Evolutionary conservation across 148 eudicot species (phyloP).

Genomic region (Amaranthus palmeri): DNA sequence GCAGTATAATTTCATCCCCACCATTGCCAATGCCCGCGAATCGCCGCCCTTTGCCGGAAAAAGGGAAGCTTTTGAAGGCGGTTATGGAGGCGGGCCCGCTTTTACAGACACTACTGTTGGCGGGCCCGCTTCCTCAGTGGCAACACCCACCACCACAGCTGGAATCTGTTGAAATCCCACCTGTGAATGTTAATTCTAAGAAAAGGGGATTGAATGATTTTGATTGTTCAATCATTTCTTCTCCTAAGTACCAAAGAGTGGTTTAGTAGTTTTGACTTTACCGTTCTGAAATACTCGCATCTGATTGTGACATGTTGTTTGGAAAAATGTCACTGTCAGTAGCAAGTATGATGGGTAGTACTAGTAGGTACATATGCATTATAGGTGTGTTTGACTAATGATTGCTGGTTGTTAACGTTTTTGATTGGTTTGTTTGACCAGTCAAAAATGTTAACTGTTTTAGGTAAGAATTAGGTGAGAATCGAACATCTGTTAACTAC

Average conservation of each 20-base stretch:
- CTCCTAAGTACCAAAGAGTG: conserved; percentile 63
- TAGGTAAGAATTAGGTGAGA: no score
- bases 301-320: no score
- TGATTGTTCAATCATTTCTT: conserved; percentile 34
- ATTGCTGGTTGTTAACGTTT: no score
- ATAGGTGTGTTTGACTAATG: no score
- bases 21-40: conserved; percentile 30
- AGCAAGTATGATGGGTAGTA: no score
- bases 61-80: conserved; percentile 73
- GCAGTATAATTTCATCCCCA: conserved; percentile 21
- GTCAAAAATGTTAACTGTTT: no score
- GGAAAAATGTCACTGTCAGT: no score
- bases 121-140: conserved; percentile 89
- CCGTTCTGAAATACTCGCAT: no score
- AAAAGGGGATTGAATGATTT: conserved; percentile 32
- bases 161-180: conserved; percentile 70
- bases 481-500: no score
- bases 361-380: no score
- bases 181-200: conserved; percentile 34
- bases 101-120: conserved; percentile 67
- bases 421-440: no score
- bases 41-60: conserved; percentile 59
- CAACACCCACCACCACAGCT: conserved; percentile 86
- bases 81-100: conserved; percentile 96
- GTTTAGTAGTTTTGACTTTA: conserved; percentile 20